Evolutionary conservation across 176 grass and related monocot genomes (phyloP).

Genomic region (bread wheat (Triticum aestivum)): DNA sequence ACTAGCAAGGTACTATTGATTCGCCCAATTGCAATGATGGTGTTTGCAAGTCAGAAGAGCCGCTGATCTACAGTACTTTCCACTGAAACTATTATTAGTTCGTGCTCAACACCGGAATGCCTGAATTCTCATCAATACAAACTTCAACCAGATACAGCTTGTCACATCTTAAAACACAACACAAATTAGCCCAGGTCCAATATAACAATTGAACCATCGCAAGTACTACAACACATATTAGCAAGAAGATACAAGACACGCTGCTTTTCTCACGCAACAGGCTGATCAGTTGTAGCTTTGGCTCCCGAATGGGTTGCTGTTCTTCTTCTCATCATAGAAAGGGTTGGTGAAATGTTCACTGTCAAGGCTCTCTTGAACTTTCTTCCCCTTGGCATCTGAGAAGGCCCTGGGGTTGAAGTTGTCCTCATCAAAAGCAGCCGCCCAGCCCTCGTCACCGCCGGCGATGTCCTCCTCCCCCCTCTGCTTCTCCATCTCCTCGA

Average conservation of each 20-base stretch:
- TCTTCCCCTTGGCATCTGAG: conserved; percentile 8
- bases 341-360: conserved; percentile 54
- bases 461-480: conserved; percentile 21
- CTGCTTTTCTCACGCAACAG: no score
- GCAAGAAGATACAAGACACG: conserved; percentile 13
- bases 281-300: conserved; percentile 29
- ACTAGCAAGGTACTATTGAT: not conserved
- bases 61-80: no score
- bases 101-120: no score
- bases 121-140: not conserved
- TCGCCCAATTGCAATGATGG: no score
- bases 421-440: conserved; percentile 67
- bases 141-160: not conserved
- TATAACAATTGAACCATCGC: conserved; percentile 47
- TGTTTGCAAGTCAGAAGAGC: no score
- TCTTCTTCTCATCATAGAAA: conserved; percentile 44
- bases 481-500: conserved; percentile 61
- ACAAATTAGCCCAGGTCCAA: conserved; percentile 30
- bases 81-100: no score
- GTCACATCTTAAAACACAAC: conserved; percentile 8
- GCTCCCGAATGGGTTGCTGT: conserved; percentile 36
- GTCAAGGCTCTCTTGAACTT: conserved; percentile 21
- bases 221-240: not conserved
- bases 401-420: conserved; percentile 62
- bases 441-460: conserved; percentile 31